phyloP scores from a whole-genome alignment of 441 rosid species.

The Pelargonium fulgidum region DNA sequence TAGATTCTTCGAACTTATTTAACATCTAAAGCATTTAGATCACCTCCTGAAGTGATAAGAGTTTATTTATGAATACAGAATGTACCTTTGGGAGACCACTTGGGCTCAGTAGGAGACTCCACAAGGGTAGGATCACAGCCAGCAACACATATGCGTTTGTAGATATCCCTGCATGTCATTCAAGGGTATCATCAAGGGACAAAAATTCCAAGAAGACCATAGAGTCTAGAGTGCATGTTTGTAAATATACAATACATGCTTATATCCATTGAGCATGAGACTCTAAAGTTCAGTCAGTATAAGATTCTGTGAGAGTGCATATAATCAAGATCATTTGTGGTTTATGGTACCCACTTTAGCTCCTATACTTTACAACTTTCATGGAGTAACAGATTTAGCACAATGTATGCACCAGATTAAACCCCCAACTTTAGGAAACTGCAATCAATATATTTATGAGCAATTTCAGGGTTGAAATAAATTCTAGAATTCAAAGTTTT shows the following conservation, averaged over 20 bases:
- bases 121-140: conserved; percentile 55
- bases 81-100: conserved; percentile 82
- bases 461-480: too few species aligned
- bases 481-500: too few species aligned
- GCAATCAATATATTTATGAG: too few species aligned
- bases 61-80: not conserved
- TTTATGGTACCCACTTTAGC: not conserved
- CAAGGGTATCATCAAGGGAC: conserved; percentile 18
- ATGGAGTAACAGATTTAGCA: not conserved
- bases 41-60: not conserved
- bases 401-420: too few species aligned
- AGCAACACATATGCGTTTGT: conserved; percentile 65
- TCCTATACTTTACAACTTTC: not conserved
- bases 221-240: not conserved
- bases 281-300: not conserved
- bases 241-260: too few species aligned
- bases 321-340: not conserved
- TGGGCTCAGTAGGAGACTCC: conserved; percentile 90
- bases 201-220: not conserved
- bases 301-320: not conserved
- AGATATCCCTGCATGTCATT: conserved; percentile 46
- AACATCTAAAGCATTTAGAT: not conserved
- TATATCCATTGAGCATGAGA: not conserved
- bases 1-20: not conserved
- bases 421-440: too few species aligned